Conservation (phyloP, 2,329 filamentous ascomycete genomes). For the Nannizziopsis barbatae region DNA sequence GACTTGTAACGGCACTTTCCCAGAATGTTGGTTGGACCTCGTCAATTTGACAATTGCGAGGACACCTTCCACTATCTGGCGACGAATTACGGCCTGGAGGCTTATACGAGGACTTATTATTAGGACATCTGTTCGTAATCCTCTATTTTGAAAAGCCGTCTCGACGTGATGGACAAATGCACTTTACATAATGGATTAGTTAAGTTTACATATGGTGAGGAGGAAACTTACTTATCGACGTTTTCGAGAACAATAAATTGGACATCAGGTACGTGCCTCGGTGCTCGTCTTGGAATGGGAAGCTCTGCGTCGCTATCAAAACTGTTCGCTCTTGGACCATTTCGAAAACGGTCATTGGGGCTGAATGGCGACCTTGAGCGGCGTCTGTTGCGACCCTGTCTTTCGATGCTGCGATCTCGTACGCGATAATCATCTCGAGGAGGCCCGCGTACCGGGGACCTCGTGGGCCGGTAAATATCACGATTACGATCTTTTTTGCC, state of each 20-base stretch:
- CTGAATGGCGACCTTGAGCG: conserved; percentile 60
- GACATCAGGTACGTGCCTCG: conserved; percentile 72
- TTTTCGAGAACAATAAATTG: conserved; percentile 75
- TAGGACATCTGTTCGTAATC: conserved; percentile 66
- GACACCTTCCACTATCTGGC: conserved; percentile 81
- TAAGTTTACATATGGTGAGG: neutral
- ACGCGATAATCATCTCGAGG: conserved; percentile 55
- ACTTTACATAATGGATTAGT: conserved; percentile 28
- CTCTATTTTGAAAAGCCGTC: conserved; percentile 57
- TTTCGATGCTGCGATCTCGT: conserved; percentile 36
- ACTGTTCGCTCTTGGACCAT: conserved; percentile 46
- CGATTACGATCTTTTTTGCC: conserved; percentile 40
- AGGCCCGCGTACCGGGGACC: conserved; percentile 48
- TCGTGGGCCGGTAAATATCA: conserved; percentile 55
- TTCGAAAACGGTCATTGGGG: conserved; percentile 54
- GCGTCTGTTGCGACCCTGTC: conserved; percentile 46
- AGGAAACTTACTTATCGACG: conserved; percentile 45
- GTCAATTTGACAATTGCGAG: conserved; percentile 71
- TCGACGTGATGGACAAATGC: conserved; percentile 79
- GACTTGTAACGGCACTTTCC: conserved; percentile 69
- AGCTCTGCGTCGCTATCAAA: conserved; percentile 51
- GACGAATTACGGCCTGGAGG: conserved; percentile 66
- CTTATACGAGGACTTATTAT: conserved; percentile 66
- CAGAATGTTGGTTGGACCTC: conserved; percentile 53
- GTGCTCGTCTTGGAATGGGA: conserved; percentile 61